Base-by-base conservation (phyloP, 2,329 filamentous ascomycete genomes). In the Dryadomyces quercivorus region DNA sequence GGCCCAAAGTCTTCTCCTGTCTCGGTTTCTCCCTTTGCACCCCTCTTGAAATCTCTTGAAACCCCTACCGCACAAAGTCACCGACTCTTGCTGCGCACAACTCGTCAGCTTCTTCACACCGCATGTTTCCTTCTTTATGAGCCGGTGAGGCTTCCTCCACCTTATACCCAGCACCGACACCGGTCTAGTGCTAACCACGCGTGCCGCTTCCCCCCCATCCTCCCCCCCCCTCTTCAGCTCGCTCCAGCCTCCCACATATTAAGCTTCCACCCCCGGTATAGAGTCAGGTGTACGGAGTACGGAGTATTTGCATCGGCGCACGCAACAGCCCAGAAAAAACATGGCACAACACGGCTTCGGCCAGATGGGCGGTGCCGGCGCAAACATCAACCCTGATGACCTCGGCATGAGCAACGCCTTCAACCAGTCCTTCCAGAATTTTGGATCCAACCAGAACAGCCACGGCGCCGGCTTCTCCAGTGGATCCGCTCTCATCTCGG, bases 361-460 rank as follows among this genome's bases (percentile, higher is more conserved):
- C 64, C 76, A 78, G 60, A 81, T 80, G 64, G 72, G 71, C 61
- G 75, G 75, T 59, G 74, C 72, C 56, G 77, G 69, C 52, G 52
- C 52, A 22, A 78, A 78, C 64, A 84, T 96, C 64, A 88, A 96
- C 65, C 92, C 92, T 12, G 92, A 88, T 58, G 88, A 93, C 59
- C 77, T 96, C 57, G 81, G 81, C 61, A 87, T 92, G 81, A 76
- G 75, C 20, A 50, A 52, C 60, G 74, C 75, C 56, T 84, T 77
- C 65, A 80, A 78, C 21, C 75, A 78, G 42, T 77, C 80, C 1
- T 87, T 81, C 61, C 75, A 77, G 62, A 82, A 76, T 62, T 83
- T 77, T 63, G 73, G 71, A 55, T 72, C 76, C 22, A 72, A 71
- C 59, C 71, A 72, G 22, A 74, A 69, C 63, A 85, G 79, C 64